Evolutionary conservation across 805 yeast species (phyloP).

Genomic region (Cephaloascus fragrans): DNA sequence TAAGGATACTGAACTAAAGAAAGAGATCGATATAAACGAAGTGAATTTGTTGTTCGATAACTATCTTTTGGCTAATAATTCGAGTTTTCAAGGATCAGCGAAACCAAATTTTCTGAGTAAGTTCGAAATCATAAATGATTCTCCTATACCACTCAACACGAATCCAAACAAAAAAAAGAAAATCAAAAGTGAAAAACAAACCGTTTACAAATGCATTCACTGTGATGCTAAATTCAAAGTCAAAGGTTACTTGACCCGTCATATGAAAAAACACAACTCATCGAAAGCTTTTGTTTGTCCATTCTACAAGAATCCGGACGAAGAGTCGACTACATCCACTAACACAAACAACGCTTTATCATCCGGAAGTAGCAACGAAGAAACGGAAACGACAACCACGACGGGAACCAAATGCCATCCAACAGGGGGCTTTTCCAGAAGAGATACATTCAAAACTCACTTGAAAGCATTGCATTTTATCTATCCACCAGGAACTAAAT

Average conservation of each 20-base stretch:
- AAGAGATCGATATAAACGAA: neutral
- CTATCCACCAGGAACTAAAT: constrained; percentile 45
- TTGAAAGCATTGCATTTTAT: constrained; percentile 46
- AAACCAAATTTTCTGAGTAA: too few species aligned
- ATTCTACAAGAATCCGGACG: constrained; percentile 24
- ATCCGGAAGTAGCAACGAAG: too few species aligned
- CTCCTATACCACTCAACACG: neutral
- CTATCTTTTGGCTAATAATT: neutral
- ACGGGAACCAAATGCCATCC: constrained; percentile 33
- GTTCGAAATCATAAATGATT: neutral
- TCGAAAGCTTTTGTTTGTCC: constrained; percentile 48
- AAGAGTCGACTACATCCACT: constrained; percentile 19
- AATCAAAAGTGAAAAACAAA: constrained; percentile 1
- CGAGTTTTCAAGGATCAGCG: neutral
- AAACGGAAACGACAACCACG: too few species aligned
- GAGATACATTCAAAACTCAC: constrained; percentile 52
- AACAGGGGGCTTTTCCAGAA: constrained; percentile 47
- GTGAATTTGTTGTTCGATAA: neutral
- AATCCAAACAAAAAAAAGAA: neutral
- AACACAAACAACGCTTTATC: constrained; percentile 29
- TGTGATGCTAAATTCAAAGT: constrained; percentile 41
- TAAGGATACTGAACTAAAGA: neutral
- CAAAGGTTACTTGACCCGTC: constrained; percentile 46
- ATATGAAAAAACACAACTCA: constrained; percentile 39
- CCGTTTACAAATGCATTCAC: constrained; percentile 32